These are phyloP conservation scores for Rhizophagus prolifer DNA, from an alignment of 192 early-diverging fungal genomes.

Conservation along the genomic window DNA sequence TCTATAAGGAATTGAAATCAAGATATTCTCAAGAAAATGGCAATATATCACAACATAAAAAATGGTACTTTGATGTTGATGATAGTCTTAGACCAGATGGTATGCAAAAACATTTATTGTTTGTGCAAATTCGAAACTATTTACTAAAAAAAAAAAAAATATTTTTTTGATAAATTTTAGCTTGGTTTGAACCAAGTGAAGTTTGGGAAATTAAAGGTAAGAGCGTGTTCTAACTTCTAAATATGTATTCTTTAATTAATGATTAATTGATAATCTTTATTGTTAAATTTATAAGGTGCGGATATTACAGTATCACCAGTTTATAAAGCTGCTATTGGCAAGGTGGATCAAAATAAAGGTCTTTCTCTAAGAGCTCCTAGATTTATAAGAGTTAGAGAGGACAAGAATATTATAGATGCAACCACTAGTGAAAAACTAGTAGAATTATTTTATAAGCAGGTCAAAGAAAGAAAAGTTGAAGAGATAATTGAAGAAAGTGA, in stretches of 20 bases:
- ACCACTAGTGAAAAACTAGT: constrained; percentile 70
- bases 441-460: constrained; percentile 33
- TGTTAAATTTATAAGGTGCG: constrained; percentile 38
- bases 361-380: constrained; percentile 86
- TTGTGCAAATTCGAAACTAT: neutral
- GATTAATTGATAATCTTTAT: neutral
- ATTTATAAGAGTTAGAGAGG: constrained; percentile 84
- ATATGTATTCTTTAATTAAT: neutral
- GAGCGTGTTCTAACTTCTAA: neutral
- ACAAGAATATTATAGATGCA: constrained; percentile 79
- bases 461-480: constrained; percentile 21
- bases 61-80: constrained; percentile 28
- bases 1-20: constrained; percentile 31
- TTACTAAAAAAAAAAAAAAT: too few relatives aligned
- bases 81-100: constrained; percentile 30
- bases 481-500: neutral
- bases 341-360: constrained; percentile 67
- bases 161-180: constrained; percentile 26
- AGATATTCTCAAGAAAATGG: constrained; percentile 26
- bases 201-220: constrained; percentile 89
- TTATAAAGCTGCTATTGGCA: constrained; percentile 73
- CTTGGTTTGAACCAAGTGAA: constrained; percentile 79
- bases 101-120: neutral
- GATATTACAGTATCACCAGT: constrained; percentile 87
- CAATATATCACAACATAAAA: constrained; percentile 16